phyloP scores from a whole-genome alignment of 129 eudicot genomes.

The Smallanthus sonchifolius region DNA sequence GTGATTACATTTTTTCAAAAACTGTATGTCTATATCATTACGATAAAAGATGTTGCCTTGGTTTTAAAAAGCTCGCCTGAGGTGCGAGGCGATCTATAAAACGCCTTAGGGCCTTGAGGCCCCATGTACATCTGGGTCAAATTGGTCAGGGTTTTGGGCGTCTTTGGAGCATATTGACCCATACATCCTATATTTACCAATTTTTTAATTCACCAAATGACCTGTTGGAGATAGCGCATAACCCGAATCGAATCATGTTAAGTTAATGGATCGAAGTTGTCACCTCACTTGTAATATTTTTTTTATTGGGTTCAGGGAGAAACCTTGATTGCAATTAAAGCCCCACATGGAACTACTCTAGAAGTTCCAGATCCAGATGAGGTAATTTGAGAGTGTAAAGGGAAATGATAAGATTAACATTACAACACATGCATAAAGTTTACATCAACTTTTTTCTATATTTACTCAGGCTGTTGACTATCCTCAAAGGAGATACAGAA shows the following conservation, averaged over 20 bases:
- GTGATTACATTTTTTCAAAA: background rate
- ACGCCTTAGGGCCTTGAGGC: too few relatives aligned
- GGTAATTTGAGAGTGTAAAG: constrained; percentile 39
- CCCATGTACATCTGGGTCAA: too few relatives aligned
- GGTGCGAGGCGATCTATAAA: too few relatives aligned
- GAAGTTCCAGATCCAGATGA: constrained; percentile 98
- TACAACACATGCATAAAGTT: background rate
- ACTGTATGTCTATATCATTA: background rate
- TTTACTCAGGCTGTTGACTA: constrained; percentile 69
- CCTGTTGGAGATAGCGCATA: background rate
- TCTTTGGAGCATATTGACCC: background rate
- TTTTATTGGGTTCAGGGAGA: constrained; percentile 52
- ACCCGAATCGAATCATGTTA: background rate
- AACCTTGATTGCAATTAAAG: constrained; percentile 91
- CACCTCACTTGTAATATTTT: background rate
- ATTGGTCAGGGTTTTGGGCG: background rate
- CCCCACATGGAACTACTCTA: constrained; percentile 97
- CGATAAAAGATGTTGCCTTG: background rate
- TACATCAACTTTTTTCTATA: background rate
- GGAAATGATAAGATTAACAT: constrained; percentile 1
- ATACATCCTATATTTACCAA: background rate
- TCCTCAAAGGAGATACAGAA: constrained; percentile 85
- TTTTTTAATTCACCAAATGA: background rate
- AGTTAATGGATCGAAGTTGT: background rate
- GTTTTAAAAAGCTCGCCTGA: too few relatives aligned